phyloP scores from a whole-genome alignment of 129 eudicot genomes.

The Arctium minus region DNA sequence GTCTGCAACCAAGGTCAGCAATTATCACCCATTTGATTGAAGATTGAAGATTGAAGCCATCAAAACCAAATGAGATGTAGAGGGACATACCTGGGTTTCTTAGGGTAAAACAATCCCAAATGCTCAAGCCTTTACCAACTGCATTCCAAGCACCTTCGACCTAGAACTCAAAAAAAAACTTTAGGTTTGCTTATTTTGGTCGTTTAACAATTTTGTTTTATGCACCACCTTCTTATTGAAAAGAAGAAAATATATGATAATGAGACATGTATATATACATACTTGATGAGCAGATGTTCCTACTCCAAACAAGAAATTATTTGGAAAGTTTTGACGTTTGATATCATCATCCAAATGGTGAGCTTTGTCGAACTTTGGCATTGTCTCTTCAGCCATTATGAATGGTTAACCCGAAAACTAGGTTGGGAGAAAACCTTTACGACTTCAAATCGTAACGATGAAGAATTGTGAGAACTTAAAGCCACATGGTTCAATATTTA shows the following conservation, averaged over 20 bases:
- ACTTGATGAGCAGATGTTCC: constrained; percentile 33
- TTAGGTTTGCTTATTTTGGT: not conserved
- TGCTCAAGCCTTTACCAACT: constrained; percentile 23
- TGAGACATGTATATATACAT: too few relatives aligned
- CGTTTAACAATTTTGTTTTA: not conserved
- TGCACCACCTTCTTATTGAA: not conserved
- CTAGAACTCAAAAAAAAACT: not conserved
- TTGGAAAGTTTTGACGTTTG: constrained; percentile 22
- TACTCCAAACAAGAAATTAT: constrained; percentile 21
- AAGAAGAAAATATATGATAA: not conserved
- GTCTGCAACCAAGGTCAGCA: not conserved
- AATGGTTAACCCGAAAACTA: not conserved
- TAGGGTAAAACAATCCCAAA: constrained; percentile 22
- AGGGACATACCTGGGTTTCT: constrained; percentile 19
- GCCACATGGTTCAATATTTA: not conserved
- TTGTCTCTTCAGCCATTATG: not conserved
- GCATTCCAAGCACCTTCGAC: constrained; percentile 30
- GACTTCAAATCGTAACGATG: not conserved
- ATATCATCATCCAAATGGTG: not conserved
- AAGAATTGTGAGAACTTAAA: not conserved
- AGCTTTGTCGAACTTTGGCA: not conserved
- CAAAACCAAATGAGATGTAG: not conserved
- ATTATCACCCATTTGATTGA: not conserved
- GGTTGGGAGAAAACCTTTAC: not conserved
- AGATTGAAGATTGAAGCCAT: not conserved